These are phyloP conservation scores for Hymenoscyphus repandus DNA, from an alignment of 2,329 filamentous ascomycete species.

Conservation along the genomic window DNA sequence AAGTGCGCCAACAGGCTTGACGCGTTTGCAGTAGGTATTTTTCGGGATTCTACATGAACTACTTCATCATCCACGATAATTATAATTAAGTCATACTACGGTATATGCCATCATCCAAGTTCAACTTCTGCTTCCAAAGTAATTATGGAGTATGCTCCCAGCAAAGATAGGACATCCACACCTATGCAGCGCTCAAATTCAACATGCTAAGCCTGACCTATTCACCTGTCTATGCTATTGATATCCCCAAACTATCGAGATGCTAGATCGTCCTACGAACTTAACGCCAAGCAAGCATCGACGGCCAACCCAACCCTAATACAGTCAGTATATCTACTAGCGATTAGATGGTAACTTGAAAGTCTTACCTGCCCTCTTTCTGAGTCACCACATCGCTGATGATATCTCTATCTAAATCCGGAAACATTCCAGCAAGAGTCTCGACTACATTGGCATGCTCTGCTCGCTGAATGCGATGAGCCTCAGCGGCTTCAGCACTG, in stretches of 20 bases:
- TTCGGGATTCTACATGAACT: neutral
- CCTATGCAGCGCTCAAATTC: conserved; percentile 13
- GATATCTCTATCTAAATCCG: conserved; percentile 85
- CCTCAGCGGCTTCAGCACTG: conserved; percentile 83
- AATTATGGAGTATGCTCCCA: neutral
- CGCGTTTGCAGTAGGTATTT: no score
- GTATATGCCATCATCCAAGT: neutral
- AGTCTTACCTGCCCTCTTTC: conserved; percentile 82
- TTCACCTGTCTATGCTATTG: conserved; percentile 4
- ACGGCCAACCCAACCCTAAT: conserved; percentile 75
- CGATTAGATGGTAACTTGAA: neutral
- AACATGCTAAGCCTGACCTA: conserved; percentile 8
- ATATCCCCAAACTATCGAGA: conserved; percentile 1
- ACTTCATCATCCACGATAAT: conserved; percentile 3
- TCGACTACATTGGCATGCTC: conserved; percentile 92
- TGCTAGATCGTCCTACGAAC: conserved; percentile 19
- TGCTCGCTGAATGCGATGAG: conserved; percentile 70
- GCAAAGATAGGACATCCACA: conserved; percentile 11
- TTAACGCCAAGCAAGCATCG: conserved; percentile 73
- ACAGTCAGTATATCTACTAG: conserved; percentile 21
- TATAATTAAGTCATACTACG: conserved; percentile 5
- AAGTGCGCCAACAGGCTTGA: no score
- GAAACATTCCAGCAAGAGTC: conserved; percentile 94
- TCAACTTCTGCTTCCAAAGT: conserved; percentile 4
- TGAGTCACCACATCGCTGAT: conserved; percentile 96